These are phyloP conservation scores for Peronospora destructor DNA, from an alignment of 352 stramenopile species.

Conservation along the genomic window DNA sequence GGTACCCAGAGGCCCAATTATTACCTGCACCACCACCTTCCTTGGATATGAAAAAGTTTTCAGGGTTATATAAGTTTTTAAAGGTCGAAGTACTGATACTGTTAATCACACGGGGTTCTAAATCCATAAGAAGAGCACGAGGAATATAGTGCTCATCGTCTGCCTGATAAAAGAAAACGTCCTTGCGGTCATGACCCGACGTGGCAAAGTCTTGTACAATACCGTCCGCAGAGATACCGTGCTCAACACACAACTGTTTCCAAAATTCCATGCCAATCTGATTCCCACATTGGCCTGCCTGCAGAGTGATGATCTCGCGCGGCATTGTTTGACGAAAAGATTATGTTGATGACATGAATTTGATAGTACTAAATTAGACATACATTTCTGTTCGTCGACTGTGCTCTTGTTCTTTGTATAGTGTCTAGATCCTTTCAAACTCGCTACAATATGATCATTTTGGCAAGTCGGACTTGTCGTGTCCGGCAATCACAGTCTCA, in stretches of 20 bases:
- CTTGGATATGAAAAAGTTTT: constrained; percentile 96
- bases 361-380: constrained; percentile 2
- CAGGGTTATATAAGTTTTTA: constrained; percentile 97
- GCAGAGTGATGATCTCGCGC: constrained; percentile 99
- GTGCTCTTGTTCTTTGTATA: constrained; percentile 9
- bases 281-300: constrained; percentile 99
- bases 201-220: constrained; percentile 92
- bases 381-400: constrained; percentile 3
- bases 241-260: constrained; percentile 98
- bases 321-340: constrained; percentile 59
- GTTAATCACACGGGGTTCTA: constrained; percentile 93
- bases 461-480: constrained; percentile 2
- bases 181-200: constrained; percentile 94
- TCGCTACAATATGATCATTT: constrained; percentile 14
- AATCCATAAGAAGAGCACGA: constrained; percentile 94
- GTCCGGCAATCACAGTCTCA: constrained; percentile 7
- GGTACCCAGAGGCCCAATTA: constrained; percentile 90
- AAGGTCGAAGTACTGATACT: constrained; percentile 89
- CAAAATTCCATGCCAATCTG: constrained; percentile 99
- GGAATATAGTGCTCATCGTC: constrained; percentile 99
- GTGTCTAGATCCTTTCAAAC: constrained; percentile 3
- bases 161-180: constrained; percentile 99
- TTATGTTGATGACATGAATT: constrained; percentile 8
- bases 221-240: constrained; percentile 96
- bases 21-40: constrained; percentile 89